A percentile compares a stretch with the other conserved stretches of the same genome.
phyloP scores from a whole-genome alignment of 148 eudicot species.

The Bassia scoparia region DNA sequence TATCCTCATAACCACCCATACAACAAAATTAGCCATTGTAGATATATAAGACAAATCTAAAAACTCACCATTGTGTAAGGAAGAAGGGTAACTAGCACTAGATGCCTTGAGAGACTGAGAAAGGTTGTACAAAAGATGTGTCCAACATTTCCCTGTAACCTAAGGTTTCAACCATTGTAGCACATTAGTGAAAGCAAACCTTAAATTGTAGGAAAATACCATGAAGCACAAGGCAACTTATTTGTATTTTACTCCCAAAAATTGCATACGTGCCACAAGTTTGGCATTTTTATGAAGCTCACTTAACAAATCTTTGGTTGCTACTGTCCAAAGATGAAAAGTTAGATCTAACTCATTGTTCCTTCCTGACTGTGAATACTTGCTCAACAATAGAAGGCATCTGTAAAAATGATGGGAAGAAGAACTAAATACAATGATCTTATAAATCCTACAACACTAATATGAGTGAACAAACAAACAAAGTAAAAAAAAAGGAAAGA shows the following conservation, averaged over 20 bases:
- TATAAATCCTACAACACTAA: neutral
- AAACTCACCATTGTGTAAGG: neutral
- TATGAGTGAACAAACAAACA: conserved; percentile 13
- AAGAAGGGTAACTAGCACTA: conserved; percentile 34
- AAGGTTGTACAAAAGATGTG: conserved; percentile 84
- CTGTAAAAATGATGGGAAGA: neutral
- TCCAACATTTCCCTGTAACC: conserved; percentile 99
- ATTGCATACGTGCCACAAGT: conserved; percentile 94
- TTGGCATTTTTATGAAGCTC: conserved; percentile 89
- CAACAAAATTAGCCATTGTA: neutral
- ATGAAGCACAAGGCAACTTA: neutral
- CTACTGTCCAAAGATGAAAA: conserved; percentile 84
- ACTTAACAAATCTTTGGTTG: conserved; percentile 75
- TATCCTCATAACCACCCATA: too few relatives aligned
- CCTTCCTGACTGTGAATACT: conserved; percentile 76
- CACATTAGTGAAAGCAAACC: neutral
- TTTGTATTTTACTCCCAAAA: conserved; percentile 27
- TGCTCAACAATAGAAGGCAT: conserved; percentile 26
- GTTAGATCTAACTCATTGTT: conserved; percentile 75
- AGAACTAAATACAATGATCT: neutral
- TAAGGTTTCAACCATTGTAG: conserved; percentile 28
- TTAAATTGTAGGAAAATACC: conserved; percentile 13
- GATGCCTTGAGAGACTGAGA: conserved; percentile 69
- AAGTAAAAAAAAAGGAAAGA: neutral
- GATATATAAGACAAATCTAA: conserved; percentile 1